phyloP scores from a whole-genome alignment of 768 basidiomycete species.

The Rhodotorula sphaerocarpa region DNA sequence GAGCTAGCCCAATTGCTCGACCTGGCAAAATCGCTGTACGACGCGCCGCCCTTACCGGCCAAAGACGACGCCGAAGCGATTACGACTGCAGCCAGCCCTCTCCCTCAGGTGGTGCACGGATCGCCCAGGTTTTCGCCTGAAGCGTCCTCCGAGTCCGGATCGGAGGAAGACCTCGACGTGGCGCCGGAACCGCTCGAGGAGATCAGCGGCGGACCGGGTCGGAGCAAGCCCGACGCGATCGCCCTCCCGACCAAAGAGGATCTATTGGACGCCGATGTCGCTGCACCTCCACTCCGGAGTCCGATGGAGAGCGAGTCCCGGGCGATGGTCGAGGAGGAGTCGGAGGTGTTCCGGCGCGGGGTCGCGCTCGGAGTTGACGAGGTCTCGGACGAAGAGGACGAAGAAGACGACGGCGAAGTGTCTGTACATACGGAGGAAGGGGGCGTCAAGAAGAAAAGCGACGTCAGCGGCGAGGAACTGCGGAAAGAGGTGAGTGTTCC shows the following conservation, averaged over 20 bases:
- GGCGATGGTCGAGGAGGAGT: constrained; percentile 57
- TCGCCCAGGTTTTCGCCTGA: too few species aligned
- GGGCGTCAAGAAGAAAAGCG: constrained; percentile 48
- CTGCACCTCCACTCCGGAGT: neutral
- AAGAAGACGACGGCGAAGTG: constrained; percentile 52
- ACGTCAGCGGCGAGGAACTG: constrained; percentile 64
- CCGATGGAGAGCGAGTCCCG: constrained; percentile 34
- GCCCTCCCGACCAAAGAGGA: neutral
- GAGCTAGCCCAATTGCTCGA: constrained; percentile 61
- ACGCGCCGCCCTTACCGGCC: constrained; percentile 12
- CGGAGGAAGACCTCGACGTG: too few species aligned
- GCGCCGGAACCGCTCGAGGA: too few species aligned
- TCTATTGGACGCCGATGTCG: neutral
- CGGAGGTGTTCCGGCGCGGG: constrained; percentile 90
- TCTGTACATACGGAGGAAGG: constrained; percentile 46
- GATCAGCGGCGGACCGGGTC: neutral
- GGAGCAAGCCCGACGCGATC: neutral
- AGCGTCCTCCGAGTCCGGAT: too few species aligned
- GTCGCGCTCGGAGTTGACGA: constrained; percentile 53
- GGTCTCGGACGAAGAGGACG: constrained; percentile 46
- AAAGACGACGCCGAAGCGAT: too few species aligned
- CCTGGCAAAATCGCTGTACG: constrained; percentile 42
- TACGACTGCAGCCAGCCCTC: too few species aligned
- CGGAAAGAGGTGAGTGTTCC: constrained; percentile 48
- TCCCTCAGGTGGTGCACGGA: too few species aligned